These are phyloP conservation scores for Fusarium vanettenii DNA, from an alignment of 2,329 filamentous ascomycete species.

Conservation along the genomic window DNA sequence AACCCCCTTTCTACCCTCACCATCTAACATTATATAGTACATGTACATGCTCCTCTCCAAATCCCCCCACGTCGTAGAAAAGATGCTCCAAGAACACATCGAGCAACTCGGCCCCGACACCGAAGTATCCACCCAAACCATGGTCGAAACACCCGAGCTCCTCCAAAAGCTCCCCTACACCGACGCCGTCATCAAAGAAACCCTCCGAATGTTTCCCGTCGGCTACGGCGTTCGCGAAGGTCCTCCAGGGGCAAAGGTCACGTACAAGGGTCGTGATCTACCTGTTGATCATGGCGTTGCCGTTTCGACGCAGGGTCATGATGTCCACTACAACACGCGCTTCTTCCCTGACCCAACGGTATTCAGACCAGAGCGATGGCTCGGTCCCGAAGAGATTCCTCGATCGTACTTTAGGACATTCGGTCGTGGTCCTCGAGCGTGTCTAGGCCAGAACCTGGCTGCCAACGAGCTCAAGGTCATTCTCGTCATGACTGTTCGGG, in stretches of 20 bases:
- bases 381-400: constrained; percentile 2
- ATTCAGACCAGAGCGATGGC: constrained; percentile 25
- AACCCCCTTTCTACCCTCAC: too few species aligned
- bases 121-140: neutral
- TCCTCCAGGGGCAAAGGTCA: neutral
- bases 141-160: constrained; percentile 9
- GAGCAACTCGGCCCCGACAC: neutral
- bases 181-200: constrained; percentile 22
- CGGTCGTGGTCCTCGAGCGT: constrained; percentile 51
- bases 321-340: constrained; percentile 9
- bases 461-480: constrained; percentile 48
- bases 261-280: neutral
- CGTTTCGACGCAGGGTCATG: constrained; percentile 6
- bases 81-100: constrained; percentile 18
- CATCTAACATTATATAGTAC: neutral
- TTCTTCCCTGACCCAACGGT: neutral
- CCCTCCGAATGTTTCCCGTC: constrained; percentile 9
- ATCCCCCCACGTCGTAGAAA: neutral
- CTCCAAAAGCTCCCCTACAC: constrained; percentile 11
- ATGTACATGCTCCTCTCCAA: constrained; percentile 20
- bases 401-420: constrained; percentile 45
- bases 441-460: constrained; percentile 52
- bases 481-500: constrained; percentile 34
- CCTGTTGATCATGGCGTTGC: constrained; percentile 16
- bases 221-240: constrained; percentile 11